Evolutionary conservation across 2,329 filamentous ascomycete genomes (phyloP), one percentile per base, ranked within the genome.

Genomic region (Aspergillus ruber): DNA sequence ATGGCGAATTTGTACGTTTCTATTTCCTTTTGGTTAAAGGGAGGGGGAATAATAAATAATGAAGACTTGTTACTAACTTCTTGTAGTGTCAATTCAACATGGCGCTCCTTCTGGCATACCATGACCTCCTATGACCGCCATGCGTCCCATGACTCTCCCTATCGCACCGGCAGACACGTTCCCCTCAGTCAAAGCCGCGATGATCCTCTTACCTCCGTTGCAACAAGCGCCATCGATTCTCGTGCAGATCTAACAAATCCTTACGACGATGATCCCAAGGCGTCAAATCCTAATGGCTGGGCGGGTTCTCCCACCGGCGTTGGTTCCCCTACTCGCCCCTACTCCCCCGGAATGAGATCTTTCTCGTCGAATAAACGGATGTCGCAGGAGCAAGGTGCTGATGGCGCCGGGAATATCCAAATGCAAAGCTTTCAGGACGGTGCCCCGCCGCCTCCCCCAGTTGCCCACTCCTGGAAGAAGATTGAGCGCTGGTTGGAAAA

Each of bases 401-500:
- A 93, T 64, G 82, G 82, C 49, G 80, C 73, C 4, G 87, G 88
- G 55, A 91, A 96, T 68, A 95, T 98, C 53, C 91, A 86, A 58
- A 93, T 98, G 88, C 93, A 96, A 72, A 86, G 86, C 52, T 98
- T 98, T 72, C 83, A 86, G 61, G 90, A 96, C 57, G 93, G 93
- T 47, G 79, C 89, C 20, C 90, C 93, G 2, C 93, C 93, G 2
- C 83, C 93, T 6, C 93, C 93, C 2, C 90, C 93, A 6, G 84
- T 95, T 35, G 69, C 76, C 43, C 90, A 96, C 72, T 95, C 91
- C 12, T 98, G 93, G 93, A 84, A 80, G 65, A 87, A 90, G 69
- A 96, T 98, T 64, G 91, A 97, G 66, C 78, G 80, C 36, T 98
- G 93, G 93, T 80, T 88, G 47, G 93, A 97, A 62, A 88, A 93